phyloP scores from a whole-genome alignment of 768 basidiomycete species.

The Agrocybe chaxingu region DNA sequence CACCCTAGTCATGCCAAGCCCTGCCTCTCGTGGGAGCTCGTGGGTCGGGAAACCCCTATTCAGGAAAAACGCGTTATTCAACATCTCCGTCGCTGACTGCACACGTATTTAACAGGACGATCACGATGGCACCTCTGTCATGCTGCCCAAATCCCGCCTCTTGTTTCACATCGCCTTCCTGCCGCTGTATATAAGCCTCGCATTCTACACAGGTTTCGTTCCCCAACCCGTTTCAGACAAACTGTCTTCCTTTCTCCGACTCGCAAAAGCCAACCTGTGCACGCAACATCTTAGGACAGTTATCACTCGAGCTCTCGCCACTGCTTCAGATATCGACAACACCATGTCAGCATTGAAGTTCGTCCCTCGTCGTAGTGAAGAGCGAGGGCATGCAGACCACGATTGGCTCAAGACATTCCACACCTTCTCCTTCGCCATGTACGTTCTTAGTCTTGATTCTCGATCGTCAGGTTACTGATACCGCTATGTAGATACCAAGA shows the following conservation, averaged over 20 bases:
- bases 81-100: background rate
- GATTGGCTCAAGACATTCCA: constrained; percentile 89
- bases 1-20: too few relatives aligned
- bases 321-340: constrained; percentile 2
- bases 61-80: too few relatives aligned
- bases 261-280: constrained; percentile 32
- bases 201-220: constrained; percentile 30
- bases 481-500: constrained; percentile 54
- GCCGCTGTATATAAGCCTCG: constrained; percentile 39
- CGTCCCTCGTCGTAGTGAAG: constrained; percentile 52
- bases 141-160: constrained; percentile 29
- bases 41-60: too few relatives aligned
- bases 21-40: too few relatives aligned
- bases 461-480: background rate
- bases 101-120: constrained; percentile 6
- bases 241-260: constrained; percentile 36
- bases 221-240: constrained; percentile 25
- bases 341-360: constrained; percentile 36
- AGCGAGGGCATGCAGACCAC: constrained; percentile 73
- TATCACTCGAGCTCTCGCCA: constrained; percentile 4
- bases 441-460: constrained; percentile 25
- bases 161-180: constrained; percentile 35
- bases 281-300: constrained; percentile 19
- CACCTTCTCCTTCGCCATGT: constrained; percentile 76
- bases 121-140: constrained; percentile 23